Base-by-base conservation (phyloP, 148 eudicot species). In the Camellia lanceoleosa region DNA sequence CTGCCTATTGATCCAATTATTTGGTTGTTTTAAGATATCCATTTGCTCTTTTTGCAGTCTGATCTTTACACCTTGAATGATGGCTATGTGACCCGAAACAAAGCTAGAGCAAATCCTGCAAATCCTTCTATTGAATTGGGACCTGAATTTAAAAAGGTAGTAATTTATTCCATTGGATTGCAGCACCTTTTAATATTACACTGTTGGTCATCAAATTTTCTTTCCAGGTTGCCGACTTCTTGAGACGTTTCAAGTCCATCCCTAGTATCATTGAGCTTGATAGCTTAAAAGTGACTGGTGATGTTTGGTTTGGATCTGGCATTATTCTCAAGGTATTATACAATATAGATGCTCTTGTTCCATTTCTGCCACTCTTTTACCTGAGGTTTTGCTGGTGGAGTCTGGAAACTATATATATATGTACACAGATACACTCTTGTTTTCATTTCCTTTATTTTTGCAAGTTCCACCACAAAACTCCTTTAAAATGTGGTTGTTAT, bases 81-180 rank as follows among this genome's bases (percentile, higher is more conserved):
- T 78, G 98, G 98, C 73, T 94, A 86, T 79, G 97, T 96, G 78
- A 81, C 54, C 49, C 91, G 99, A 82, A 96, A 94, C 78, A 74
- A 81, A 55, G 95, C 91, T 56, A 91, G 99, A 82, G 75, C 87
- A 75, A 91, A 88, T 83, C 97, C 98, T 42, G 91, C 89, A 23
- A 96, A 94, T 84, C 99, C 99, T 79, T 78, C 99, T n/a, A 91
- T 96, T 64, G 99, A 96, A 66, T 81, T 96, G 85, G 99, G 99
- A 77, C 98, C 99, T 56, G 99, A 96, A 74, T 96, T 92, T 73
- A 96, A 96, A 67, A 96, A 96, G 99, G 65, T 62, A 88, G 62
- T 91, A 96, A 97, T 90, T 92, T 71, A 95, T 91, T 85, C 98
- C 94, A 63, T 91, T 3, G 3, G 14, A 51, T 64, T 14, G 11